Conservation (phyloP, 805 yeast species). For the Candida taoyuanica region DNA sequence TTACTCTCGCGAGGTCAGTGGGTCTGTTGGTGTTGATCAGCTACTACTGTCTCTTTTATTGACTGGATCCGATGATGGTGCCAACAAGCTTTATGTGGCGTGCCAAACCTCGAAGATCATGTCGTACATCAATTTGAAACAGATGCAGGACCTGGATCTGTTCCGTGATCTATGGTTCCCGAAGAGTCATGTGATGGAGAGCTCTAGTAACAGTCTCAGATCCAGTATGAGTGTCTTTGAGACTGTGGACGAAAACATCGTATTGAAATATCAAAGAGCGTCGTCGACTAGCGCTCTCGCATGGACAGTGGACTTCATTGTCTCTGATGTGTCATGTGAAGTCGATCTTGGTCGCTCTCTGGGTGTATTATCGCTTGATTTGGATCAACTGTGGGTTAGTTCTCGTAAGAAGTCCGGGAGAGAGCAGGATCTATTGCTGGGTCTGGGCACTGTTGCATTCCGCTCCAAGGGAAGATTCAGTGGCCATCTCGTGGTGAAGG, state of each 20-base stretch:
- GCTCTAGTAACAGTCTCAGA: conserved; percentile 20
- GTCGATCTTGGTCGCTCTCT: conserved; percentile 83
- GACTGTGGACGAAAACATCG: conserved; percentile 24
- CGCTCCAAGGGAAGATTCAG: conserved; percentile 75
- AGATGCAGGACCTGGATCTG: conserved; percentile 78
- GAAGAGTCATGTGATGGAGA: background rate
- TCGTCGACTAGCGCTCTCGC: conserved; percentile 65
- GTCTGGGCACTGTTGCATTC: conserved; percentile 48
- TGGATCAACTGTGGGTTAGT: conserved; percentile 64
- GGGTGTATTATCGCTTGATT: conserved; percentile 53
- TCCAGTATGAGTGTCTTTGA: conserved; percentile 10
- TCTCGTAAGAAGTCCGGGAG: conserved; percentile 62
- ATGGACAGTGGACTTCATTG: conserved; percentile 59
- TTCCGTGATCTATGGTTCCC: conserved; percentile 84
- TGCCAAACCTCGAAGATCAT: conserved; percentile 51
- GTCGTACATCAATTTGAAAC: conserved; percentile 71
- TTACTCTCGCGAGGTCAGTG: conserved; percentile 86
- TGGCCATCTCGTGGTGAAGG: conserved; percentile 51
- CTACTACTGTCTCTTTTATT: conserved; percentile 46
- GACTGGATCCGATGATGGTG: conserved; percentile 36
- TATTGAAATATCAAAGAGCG: conserved; percentile 49
- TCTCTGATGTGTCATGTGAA: conserved; percentile 47
- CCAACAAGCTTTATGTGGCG: conserved; percentile 41
- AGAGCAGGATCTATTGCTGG: conserved; percentile 66
- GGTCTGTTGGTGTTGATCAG: conserved; percentile 49